Evolutionary conservation across 345 rosid species (phyloP).

Genomic region (Rhizophora apiculata): DNA sequence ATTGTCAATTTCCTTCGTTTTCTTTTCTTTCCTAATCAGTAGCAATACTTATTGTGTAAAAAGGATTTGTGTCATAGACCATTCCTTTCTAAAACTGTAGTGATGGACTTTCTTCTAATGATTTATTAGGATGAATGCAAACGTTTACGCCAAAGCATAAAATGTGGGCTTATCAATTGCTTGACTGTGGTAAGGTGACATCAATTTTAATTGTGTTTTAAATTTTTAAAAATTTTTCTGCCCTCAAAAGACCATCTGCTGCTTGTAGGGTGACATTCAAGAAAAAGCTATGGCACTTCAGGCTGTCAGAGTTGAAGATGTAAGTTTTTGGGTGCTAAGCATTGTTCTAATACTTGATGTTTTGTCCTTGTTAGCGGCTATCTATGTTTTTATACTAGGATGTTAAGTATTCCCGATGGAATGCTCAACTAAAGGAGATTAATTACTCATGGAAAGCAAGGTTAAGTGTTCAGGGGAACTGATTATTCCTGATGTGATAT

Average conservation of each 20-base stretch:
- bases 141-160: constrained; percentile 96
- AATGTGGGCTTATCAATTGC: constrained; percentile 83
- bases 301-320: constrained; percentile 92
- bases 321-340: constrained; percentile 33
- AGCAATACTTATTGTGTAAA: neutral
- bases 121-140: constrained; percentile 90
- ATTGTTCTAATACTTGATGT: neutral
- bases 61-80: neutral
- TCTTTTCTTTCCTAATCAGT: neutral
- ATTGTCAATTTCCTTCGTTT: neutral
- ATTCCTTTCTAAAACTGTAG: constrained; percentile 7
- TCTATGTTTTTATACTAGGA: neutral
- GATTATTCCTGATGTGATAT: too few relatives aligned
- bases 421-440: neutral
- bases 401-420: neutral
- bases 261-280: constrained; percentile 81
- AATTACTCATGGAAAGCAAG: too few relatives aligned
- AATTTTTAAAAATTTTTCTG: constrained; percentile 2
- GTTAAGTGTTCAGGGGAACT: too few relatives aligned
- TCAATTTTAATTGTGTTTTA: neutral
- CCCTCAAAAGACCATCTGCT: constrained; percentile 19
- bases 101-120: constrained; percentile 11
- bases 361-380: neutral
- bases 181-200: constrained; percentile 73
- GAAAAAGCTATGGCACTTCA: constrained; percentile 89